Percentiles rank a stretch among this genome's conserved stretches.
These are phyloP conservation scores for Trichoderma virens DNA, from an alignment of 495 filamentous ascomycete species.

Conservation along the genomic window DNA sequence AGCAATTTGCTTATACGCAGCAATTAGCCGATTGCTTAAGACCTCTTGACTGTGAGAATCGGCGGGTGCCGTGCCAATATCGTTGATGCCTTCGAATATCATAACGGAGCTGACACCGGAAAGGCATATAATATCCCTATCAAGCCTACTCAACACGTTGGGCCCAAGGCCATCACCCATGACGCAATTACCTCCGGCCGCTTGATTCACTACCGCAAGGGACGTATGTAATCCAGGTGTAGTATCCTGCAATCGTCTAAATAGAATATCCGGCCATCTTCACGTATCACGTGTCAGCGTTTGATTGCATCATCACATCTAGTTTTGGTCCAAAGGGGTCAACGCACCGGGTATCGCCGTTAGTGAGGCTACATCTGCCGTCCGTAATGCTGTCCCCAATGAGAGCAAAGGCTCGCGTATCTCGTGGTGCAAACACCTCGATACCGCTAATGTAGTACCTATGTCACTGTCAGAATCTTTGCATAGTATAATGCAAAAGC, in stretches of 20 bases:
- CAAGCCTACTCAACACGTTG: slow-evolving; percentile 47
- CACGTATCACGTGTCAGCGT: not conserved
- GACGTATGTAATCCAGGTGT: slow-evolving; percentile 13
- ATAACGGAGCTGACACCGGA: slow-evolving; percentile 45
- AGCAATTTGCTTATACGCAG: slow-evolving; percentile 49
- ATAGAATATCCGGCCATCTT: slow-evolving; percentile 53
- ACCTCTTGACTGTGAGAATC: slow-evolving; percentile 29
- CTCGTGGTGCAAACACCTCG: slow-evolving; percentile 36
- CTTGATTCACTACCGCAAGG: slow-evolving; percentile 53
- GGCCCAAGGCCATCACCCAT: slow-evolving; percentile 53
- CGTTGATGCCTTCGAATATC: slow-evolving; percentile 62
- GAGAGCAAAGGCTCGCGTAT: slow-evolving; percentile 40
- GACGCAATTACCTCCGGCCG: slow-evolving; percentile 60
- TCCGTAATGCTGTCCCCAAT: slow-evolving; percentile 65
- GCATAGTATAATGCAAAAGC: not conserved
- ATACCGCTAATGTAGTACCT: slow-evolving; percentile 51
- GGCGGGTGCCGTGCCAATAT: slow-evolving; percentile 43
- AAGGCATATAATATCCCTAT: slow-evolving; percentile 52
- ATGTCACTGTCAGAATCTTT: slow-evolving; percentile 13
- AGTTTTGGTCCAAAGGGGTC: not conserved
- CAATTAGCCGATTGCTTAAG: slow-evolving; percentile 42
- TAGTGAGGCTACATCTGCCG: slow-evolving; percentile 49
- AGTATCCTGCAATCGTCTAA: slow-evolving; percentile 36
- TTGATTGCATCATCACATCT: not conserved
- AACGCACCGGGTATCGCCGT: slow-evolving; percentile 45